Percentiles rank a stretch among this genome's conserved stretches.
phyloP scores from a whole-genome alignment of 1,284 basidiomycete species.

The Boletus calvinii region DNA sequence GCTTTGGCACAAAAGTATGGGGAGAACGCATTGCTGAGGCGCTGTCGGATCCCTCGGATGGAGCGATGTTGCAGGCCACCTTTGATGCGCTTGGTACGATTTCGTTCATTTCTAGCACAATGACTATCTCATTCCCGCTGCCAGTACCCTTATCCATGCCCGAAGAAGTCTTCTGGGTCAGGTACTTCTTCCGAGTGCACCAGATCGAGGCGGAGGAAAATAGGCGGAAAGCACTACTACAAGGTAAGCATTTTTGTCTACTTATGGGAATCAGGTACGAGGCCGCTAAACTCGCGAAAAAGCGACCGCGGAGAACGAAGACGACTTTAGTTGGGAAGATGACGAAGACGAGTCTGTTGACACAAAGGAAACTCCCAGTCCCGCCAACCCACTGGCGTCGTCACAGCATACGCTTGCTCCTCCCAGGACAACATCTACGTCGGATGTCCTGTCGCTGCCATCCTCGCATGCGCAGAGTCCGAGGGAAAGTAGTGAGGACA shows the following conservation, averaged over 20 bases:
- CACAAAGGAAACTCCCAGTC: conserved; percentile 8
- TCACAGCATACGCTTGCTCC: conserved; percentile 37
- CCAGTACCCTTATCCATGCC: conserved; percentile 72
- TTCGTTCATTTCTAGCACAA: conserved; percentile 11
- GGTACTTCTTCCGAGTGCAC: conserved; percentile 89
- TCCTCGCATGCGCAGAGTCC: conserved; percentile 46
- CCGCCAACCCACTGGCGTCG: conserved; percentile 15
- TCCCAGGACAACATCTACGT: conserved; percentile 18
- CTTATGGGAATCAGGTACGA: background rate
- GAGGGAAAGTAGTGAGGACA: conserved; percentile 64
- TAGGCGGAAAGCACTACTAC: conserved; percentile 76
- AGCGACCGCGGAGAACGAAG: conserved; percentile 64
- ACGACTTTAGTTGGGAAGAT: conserved; percentile 81
- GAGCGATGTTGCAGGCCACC: conserved; percentile 56
- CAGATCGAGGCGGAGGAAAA: conserved; percentile 85
- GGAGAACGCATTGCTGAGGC: conserved; percentile 47
- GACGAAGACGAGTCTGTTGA: conserved; percentile 57
- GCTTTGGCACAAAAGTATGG: conserved; percentile 63
- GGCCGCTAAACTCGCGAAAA: conserved; percentile 10
- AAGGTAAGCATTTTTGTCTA: conserved; percentile 48
- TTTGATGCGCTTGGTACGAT: conserved; percentile 60
- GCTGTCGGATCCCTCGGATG: conserved; percentile 52
- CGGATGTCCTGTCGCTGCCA: conserved; percentile 25
- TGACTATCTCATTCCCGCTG: conserved; percentile 2
- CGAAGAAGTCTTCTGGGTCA: conserved; percentile 79